Conservation (phyloP, 2,329 filamentous ascomycete species). For the Microsporum canis region DNA sequence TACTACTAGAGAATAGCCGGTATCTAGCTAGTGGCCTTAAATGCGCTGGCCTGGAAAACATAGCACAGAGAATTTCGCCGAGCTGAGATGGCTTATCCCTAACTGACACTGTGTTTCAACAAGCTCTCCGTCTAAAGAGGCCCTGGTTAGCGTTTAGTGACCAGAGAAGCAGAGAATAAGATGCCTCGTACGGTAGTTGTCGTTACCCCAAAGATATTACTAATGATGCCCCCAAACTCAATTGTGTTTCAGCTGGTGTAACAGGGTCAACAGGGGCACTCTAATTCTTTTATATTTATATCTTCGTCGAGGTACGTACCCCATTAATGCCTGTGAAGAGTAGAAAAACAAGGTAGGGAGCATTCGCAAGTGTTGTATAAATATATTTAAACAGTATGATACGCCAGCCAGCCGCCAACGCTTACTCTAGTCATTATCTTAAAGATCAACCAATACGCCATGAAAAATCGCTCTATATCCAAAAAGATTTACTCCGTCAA, state of each 20-base stretch:
- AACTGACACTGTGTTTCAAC: too few relatives aligned
- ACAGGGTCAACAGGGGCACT: too few relatives aligned
- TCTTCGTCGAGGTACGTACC: too few relatives aligned
- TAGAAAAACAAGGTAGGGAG: background rate
- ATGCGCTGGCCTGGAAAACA: background rate
- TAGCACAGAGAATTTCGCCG: background rate
- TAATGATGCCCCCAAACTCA: background rate
- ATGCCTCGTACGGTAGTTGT: background rate
- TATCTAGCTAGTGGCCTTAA: background rate
- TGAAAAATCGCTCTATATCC: background rate
- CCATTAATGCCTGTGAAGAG: too few relatives aligned
- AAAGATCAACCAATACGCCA: background rate
- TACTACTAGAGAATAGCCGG: constrained; percentile 35
- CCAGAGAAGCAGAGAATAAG: too few relatives aligned
- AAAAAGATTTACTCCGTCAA: background rate
- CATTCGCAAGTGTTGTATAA: background rate
- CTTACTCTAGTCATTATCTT: background rate
- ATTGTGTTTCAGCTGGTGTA: background rate
- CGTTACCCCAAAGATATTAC: background rate
- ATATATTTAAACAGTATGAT: background rate
- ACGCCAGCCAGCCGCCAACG: background rate
- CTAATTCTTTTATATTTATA: too few relatives aligned
- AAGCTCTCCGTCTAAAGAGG: too few relatives aligned
- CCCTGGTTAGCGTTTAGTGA: too few relatives aligned
- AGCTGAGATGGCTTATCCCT: background rate